These are phyloP conservation scores for Cucurbita ficifolia DNA, from an alignment of 306 rosid genomes.

Conservation along the genomic window DNA sequence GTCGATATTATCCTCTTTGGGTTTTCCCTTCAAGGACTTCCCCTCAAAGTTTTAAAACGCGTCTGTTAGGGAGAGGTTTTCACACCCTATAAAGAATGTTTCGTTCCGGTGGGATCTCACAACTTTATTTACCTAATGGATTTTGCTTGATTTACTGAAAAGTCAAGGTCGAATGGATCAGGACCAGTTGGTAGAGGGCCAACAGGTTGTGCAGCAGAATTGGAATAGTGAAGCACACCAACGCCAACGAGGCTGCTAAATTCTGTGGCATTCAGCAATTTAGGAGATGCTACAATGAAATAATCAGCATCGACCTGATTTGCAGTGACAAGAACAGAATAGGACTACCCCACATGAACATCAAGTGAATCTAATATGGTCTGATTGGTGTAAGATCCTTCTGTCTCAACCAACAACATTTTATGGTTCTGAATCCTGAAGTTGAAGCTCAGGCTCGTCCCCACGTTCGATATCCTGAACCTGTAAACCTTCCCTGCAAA, in stretches of 20 bases:
- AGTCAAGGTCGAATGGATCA: conserved; percentile 42
- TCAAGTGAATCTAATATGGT: conserved; percentile 54
- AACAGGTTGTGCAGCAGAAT: conserved; percentile 25
- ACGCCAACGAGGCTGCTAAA: conserved; percentile 25
- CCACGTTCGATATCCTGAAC: conserved; percentile 82
- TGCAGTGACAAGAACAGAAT: conserved; percentile 63
- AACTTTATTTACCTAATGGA: too few species aligned
- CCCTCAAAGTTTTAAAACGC: too few species aligned
- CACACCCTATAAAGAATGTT: too few species aligned
- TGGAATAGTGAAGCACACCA: conserved; percentile 47
- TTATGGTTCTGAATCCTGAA: conserved; percentile 65
- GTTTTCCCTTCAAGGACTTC: too few species aligned
- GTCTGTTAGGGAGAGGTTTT: too few species aligned
- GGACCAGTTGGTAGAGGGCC: conserved; percentile 55
- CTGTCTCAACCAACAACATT: conserved; percentile 62
- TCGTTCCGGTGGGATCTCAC: too few species aligned
- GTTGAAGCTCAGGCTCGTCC: conserved; percentile 55
- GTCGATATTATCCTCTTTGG: too few species aligned
- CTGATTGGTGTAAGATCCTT: conserved; percentile 69
- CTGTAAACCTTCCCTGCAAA: conserved; percentile 58
- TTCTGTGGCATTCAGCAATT: conserved; percentile 14
- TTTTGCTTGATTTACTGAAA: conserved; percentile 50
- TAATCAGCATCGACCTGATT: conserved; percentile 52
- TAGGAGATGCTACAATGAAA: conserved; percentile 63
- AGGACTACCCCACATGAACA: conserved; percentile 85